Conservation (phyloP, 345 rosid species). For the Arabis alpina region DNA sequence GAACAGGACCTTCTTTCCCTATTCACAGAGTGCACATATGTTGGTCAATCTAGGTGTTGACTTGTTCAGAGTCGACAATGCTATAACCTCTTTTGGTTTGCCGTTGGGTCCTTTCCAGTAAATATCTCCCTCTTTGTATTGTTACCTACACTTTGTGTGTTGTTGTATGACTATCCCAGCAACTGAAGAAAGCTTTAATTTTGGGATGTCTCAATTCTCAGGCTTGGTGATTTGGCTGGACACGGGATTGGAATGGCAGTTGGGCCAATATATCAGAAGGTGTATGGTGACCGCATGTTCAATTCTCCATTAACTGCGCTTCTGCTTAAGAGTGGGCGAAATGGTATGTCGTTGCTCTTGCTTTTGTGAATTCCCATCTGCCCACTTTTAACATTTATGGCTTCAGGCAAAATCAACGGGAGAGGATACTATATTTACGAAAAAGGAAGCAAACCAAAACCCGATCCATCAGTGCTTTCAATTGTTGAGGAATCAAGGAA, state of each 20-base stretch:
- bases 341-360: conserved; percentile 54
- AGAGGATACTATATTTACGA: conserved; percentile 83
- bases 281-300: conserved; percentile 71
- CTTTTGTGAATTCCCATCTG: conserved; percentile 9
- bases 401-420: conserved; percentile 83
- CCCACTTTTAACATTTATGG: neutral
- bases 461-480: conserved; percentile 76
- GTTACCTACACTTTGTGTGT: conserved; percentile 15
- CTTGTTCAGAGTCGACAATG: conserved; percentile 82
- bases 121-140: conserved; percentile 42
- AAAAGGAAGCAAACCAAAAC: conserved; percentile 84
- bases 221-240: conserved; percentile 94
- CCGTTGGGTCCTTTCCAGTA: conserved; percentile 98
- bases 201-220: conserved; percentile 36
- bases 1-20: conserved; percentile 90
- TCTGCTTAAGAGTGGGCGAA: conserved; percentile 73
- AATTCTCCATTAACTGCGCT: conserved; percentile 67
- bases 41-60: conserved; percentile 85
- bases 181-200: conserved; percentile 19
- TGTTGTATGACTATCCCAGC: conserved; percentile 21
- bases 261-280: conserved; percentile 58
- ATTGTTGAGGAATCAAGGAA: conserved; percentile 74
- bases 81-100: conserved; percentile 79
- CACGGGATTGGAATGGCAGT: conserved; percentile 80
- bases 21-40: conserved; percentile 70